Evolutionary conservation across 139 green algal genomes (phyloP).

Genomic region (Yamagishiella unicocca): DNA sequence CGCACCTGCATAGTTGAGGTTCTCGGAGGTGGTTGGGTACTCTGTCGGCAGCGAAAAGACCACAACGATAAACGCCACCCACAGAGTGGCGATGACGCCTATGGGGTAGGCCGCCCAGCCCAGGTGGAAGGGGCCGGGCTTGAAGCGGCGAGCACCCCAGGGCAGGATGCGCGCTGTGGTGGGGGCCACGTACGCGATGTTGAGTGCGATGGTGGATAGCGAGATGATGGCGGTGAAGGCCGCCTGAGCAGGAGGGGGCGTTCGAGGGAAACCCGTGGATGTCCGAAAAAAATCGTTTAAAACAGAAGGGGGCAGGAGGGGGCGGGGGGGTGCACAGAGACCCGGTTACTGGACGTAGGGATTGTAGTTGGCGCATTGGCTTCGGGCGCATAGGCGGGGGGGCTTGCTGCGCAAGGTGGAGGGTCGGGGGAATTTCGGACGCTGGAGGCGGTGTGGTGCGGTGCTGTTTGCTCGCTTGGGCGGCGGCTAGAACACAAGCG

Average conservation of each 20-base stretch:
- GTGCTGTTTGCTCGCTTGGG: too few relatives aligned
- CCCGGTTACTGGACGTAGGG: too few relatives aligned
- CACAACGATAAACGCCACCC: conserved; percentile 51
- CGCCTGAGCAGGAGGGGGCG: neutral
- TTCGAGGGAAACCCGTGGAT: too few relatives aligned
- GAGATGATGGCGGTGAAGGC: conserved; percentile 64
- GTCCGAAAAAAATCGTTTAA: too few relatives aligned
- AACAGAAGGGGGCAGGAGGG: neutral
- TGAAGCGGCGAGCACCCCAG: conserved; percentile 53
- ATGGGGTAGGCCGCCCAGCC: conserved; percentile 58
- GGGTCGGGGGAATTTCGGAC: too few relatives aligned
- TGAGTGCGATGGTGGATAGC: conserved; percentile 60
- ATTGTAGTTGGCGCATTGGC: too few relatives aligned
- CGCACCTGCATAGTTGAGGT: conserved; percentile 58
- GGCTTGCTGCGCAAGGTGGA: too few relatives aligned
- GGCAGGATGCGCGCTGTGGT: conserved; percentile 53
- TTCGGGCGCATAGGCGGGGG: too few relatives aligned
- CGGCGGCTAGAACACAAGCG: too few relatives aligned
- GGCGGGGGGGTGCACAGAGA: too few relatives aligned
- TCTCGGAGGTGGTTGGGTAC: conserved; percentile 46
- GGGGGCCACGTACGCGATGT: conserved; percentile 58
- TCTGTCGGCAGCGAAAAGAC: conserved; percentile 61
- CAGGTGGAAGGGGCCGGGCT: conserved; percentile 59
- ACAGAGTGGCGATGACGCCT: conserved; percentile 45
- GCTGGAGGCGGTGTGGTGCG: too few relatives aligned